A percentile compares a stretch with the other conserved stretches of the same genome.
Evolutionary conservation across 768 basidiomycete genomes (phyloP).

Genomic region (Hericium alpestre): DNA sequence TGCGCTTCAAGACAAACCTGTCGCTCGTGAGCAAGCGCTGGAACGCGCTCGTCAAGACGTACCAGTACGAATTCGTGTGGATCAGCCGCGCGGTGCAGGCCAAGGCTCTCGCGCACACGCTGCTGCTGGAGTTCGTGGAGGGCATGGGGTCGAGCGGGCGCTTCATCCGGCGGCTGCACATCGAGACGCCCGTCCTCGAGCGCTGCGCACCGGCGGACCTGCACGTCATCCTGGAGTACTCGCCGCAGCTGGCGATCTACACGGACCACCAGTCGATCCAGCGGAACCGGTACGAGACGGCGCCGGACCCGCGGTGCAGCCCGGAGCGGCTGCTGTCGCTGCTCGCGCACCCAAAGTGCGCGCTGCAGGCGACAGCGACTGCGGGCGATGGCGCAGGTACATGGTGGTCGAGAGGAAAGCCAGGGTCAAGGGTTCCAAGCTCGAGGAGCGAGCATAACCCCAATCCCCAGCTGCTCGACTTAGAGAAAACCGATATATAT

Average conservation of each 20-base stretch:
- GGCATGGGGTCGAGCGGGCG: slow-evolving; percentile 25
- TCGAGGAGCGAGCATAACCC: too few species aligned
- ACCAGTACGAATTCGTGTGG: slow-evolving; percentile 64
- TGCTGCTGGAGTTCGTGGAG: slow-evolving; percentile 32
- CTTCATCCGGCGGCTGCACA: slow-evolving; percentile 54
- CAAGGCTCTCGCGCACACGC: slow-evolving; percentile 31
- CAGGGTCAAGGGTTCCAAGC: too few species aligned
- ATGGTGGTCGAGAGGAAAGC: too few species aligned
- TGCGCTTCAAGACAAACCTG: slow-evolving; percentile 40
- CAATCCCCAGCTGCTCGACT: too few species aligned
- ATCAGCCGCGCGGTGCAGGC: slow-evolving; percentile 45
- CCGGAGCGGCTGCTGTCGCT: slow-evolving; percentile 49
- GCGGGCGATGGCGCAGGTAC: too few species aligned
- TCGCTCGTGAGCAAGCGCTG: slow-evolving; percentile 47
- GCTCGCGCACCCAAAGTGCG: slow-evolving; percentile 42
- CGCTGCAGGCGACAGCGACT: too few species aligned
- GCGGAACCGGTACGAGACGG: slow-evolving; percentile 37
- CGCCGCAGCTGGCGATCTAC: slow-evolving; percentile 48
- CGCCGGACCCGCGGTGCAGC: slow-evolving; percentile 34
- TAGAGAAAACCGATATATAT: too few species aligned
- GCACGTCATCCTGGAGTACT: slow-evolving; percentile 56
- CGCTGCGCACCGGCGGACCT: slow-evolving; percentile 58
- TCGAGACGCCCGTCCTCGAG: slow-evolving; percentile 57
- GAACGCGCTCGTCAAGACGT: slow-evolving; percentile 41
- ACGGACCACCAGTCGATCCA: slow-evolving; percentile 58